Evolutionary conservation across 306 rosid genomes (phyloP), one percentile per base, ranked within the genome.

Genomic region (Abrus precatorius): DNA sequence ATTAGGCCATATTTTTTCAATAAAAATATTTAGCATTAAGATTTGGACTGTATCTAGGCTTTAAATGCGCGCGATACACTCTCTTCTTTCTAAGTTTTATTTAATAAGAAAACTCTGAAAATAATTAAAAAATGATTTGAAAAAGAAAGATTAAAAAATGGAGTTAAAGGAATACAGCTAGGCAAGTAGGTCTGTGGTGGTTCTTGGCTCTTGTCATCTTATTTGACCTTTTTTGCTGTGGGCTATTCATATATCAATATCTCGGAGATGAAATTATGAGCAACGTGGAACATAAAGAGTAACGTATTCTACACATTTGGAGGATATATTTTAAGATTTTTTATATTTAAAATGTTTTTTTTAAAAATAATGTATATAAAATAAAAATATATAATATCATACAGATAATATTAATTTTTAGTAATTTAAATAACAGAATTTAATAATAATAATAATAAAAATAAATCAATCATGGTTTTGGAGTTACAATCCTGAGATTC

Each of bases 391-490:
- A 20, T 20, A 44, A 44, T 44, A 44, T 44, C 5, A 5, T 44
- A 8, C 1, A 44, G 48, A 44, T 36, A 5, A 44, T 20, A 20
- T 20, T 20, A 20, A 20, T 20, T 20, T 20, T 36, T 36, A 36
- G 40, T 2, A 20, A 20, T 20, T 20, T 44, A 1, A 44, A 44
- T 8, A 44, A 5, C 48, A 7, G 7, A 44, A 44, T 5, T 44
- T 2, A 5, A 44, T 55, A 8, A 34, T 36, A 36, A 2, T 4
- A 2, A 36, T 36, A 36, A 36, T 2, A 36, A 36, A 0, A 36
- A 36, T 2, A 49, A 76, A 50, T 75, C 74, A 79, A 20, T 12
- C 61, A 61, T 38, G 28, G 32, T 2, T 66, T 54, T 32, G 7
- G 14, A 0, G 5, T 13, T 67, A 27, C 28, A 56, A 74, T 75